Percentiles rank a stretch among this genome's conserved stretches.
These are phyloP conservation scores for Exophiala lecanii-corni DNA, from an alignment of 2,329 filamentous ascomycete genomes.

Conservation along the genomic window DNA sequence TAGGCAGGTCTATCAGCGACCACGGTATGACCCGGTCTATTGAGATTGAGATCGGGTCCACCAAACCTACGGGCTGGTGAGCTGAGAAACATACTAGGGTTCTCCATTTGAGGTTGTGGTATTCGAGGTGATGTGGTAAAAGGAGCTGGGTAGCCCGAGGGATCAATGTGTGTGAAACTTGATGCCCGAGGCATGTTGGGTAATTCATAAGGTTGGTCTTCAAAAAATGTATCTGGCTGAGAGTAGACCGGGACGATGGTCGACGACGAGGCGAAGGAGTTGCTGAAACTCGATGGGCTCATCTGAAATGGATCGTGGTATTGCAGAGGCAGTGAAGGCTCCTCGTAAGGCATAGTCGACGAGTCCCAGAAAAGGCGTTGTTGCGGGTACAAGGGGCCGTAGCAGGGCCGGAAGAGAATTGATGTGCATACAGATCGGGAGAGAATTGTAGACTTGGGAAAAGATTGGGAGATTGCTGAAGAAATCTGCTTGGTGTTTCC, in stretches of 20 bases:
- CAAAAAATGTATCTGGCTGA: conserved; percentile 8
- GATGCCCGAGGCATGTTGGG: conserved; percentile 17
- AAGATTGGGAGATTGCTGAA: conserved; percentile 42
- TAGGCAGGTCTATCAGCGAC: conserved; percentile 38
- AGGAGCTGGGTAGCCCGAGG: conserved; percentile 38
- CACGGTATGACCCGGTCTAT: conserved; percentile 29
- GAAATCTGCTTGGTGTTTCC: conserved; percentile 42
- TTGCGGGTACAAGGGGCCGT: conserved; percentile 56
- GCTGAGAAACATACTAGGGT: conserved; percentile 45
- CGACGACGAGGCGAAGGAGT: conserved; percentile 23
- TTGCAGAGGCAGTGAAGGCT: conserved; percentile 16
- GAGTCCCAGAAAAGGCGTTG: conserved; percentile 49
- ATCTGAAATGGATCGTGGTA: conserved; percentile 23
- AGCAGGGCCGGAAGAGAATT: conserved; percentile 44
- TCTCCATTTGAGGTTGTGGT: conserved; percentile 34
- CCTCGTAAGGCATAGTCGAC: conserved; percentile 16
- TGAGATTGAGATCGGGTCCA: conserved; percentile 13
- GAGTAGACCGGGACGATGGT: conserved; percentile 22
- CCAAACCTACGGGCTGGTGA: conserved; percentile 47
- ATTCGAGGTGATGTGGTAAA: conserved; percentile 44
- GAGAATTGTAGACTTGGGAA: conserved; percentile 54
- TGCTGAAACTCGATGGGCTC: conserved; percentile 16
- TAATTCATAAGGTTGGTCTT: conserved; percentile 24
- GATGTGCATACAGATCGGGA: conserved; percentile 52
- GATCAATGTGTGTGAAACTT: conserved; percentile 25